phyloP scores from a whole-genome alignment of 2,329 filamentous ascomycete genomes.

The Nemania sp. region DNA sequence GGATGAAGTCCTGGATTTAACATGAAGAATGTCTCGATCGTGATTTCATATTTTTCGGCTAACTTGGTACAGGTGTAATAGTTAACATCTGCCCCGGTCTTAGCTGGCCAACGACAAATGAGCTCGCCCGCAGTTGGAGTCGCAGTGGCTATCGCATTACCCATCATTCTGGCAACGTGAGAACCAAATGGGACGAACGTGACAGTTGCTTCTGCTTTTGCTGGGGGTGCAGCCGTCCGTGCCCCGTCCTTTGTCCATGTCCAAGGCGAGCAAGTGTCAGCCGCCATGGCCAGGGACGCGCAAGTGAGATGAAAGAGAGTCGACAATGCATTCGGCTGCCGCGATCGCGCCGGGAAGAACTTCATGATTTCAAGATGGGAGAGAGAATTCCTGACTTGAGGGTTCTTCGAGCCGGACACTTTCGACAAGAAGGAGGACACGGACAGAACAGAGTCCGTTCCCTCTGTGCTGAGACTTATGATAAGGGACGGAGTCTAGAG shows the following conservation, averaged over 20 bases:
- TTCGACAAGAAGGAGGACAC: not conserved
- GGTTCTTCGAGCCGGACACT: not conserved
- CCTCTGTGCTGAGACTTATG: not conserved
- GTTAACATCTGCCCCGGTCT: not conserved
- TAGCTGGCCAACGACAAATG: not conserved
- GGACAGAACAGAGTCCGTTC: not conserved
- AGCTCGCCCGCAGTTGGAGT: not conserved
- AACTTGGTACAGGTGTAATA: not conserved
- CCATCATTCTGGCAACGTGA: not conserved
- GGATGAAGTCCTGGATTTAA: not conserved
- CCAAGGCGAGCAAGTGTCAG: not conserved
- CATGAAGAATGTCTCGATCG: conserved; percentile 2
- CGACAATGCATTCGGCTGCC: not conserved
- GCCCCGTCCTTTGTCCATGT: not conserved
- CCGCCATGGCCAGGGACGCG: not conserved
- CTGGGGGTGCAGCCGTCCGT: not conserved
- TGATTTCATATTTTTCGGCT: not conserved
- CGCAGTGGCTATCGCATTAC: too few species aligned
- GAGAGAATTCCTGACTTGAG: not conserved
- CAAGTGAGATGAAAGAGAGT: not conserved
- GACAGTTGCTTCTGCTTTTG: not conserved
- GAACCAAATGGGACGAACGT: not conserved
- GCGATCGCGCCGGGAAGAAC: not conserved
- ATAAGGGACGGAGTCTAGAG: not conserved
- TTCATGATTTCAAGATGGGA: not conserved